These are phyloP conservation scores for Prunus yedoensis DNA, from an alignment of 331 rosid genomes.

Conservation along the genomic window DNA sequence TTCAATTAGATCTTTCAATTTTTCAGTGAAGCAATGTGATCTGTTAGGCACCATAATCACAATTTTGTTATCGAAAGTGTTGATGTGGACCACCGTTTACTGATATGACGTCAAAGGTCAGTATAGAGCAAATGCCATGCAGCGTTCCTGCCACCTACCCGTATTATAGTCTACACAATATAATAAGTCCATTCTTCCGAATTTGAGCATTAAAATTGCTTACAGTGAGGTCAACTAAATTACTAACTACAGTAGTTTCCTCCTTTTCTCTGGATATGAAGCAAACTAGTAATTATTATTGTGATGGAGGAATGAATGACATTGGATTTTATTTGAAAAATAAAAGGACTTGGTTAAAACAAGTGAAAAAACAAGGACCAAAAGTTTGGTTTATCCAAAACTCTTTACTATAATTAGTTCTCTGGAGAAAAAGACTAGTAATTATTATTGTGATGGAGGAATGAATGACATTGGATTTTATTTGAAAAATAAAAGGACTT, in stretches of 20 bases:
- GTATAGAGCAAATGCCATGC: not conserved
- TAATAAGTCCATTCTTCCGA: no score
- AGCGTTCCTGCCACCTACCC: not conserved
- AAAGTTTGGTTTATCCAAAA: not conserved
- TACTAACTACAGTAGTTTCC: no score
- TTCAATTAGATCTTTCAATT: not conserved
- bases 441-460: no score
- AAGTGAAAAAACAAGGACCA: not conserved
- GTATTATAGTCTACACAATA: not conserved
- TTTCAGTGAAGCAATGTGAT: not conserved
- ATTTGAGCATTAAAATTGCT: no score
- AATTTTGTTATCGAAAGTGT: not conserved
- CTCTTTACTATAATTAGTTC: not conserved
- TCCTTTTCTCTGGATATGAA: no score
- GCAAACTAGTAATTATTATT: no score
- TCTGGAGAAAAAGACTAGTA: no score
- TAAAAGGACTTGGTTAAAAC: not conserved
- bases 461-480: no score
- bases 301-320: no score
- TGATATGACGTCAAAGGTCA: not conserved
- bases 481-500: no score
- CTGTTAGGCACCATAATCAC: not conserved
- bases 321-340: not conserved
- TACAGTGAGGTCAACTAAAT: no score
- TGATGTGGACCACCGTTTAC: not conserved